These are phyloP conservation scores for Fusarium luffae DNA, from an alignment of 2,329 filamentous ascomycete species.

Conservation along the genomic window DNA sequence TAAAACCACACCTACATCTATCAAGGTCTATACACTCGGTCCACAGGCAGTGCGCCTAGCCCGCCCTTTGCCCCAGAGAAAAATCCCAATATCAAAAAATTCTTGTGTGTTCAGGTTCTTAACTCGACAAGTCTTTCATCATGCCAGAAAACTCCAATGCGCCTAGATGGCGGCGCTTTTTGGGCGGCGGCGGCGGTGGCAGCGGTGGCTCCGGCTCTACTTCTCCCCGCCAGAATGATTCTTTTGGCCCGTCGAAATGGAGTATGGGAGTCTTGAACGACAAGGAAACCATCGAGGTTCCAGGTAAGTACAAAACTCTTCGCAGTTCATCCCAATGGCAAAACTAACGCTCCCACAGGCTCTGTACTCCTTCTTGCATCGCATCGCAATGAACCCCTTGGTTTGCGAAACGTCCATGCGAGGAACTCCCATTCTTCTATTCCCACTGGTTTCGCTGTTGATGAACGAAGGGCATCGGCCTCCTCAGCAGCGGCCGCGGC, in stretches of 20 bases:
- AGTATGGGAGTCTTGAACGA: constrained; percentile 87
- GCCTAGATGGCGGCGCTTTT: constrained; percentile 37
- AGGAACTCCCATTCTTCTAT: constrained; percentile 69
- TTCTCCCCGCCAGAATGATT: constrained; percentile 15
- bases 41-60: neutral
- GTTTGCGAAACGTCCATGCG: constrained; percentile 66
- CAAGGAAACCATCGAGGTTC: constrained; percentile 83
- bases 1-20: constrained; percentile 4
- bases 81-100: neutral
- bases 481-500: constrained; percentile 25
- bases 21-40: constrained; percentile 10
- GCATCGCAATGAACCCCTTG: constrained; percentile 68
- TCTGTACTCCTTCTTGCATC: constrained; percentile 68
- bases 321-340: neutral
- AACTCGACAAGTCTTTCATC: neutral
- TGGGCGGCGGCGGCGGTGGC: constrained; percentile 19
- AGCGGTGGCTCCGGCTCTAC: constrained; percentile 17
- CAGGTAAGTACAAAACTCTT: constrained; percentile 65
- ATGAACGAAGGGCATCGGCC: constrained; percentile 48
- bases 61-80: neutral
- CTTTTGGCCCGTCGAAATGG: constrained; percentile 57
- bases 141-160: constrained; percentile 35
- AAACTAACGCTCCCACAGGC: constrained; percentile 52
- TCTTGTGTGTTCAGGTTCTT: neutral
- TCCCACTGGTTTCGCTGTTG: constrained; percentile 57